Evolutionary conservation across 306 rosid genomes (phyloP).

Genomic region (Bauhinia variegata): DNA sequence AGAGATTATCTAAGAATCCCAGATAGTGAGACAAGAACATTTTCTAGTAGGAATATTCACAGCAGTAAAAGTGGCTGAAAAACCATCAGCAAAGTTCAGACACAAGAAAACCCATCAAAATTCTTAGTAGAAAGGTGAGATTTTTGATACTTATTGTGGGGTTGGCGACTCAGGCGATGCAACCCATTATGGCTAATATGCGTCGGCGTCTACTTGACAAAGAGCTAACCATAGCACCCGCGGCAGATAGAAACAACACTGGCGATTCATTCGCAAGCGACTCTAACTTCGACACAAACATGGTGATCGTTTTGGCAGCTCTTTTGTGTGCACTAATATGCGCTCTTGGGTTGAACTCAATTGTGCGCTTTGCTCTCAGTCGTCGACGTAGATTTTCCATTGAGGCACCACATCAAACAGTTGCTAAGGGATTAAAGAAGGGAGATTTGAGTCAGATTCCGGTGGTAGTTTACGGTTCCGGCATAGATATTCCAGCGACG

Average conservation of each 20-base stretch:
- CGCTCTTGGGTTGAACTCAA: constrained; percentile 76
- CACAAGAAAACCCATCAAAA: constrained; percentile 16
- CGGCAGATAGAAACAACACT: constrained; percentile 46
- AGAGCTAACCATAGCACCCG: constrained; percentile 36
- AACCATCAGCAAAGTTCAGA: neutral
- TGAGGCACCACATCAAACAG: constrained; percentile 45
- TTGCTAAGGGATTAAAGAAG: constrained; percentile 62
- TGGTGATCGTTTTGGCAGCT: constrained; percentile 81
- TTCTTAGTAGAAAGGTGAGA: neutral
- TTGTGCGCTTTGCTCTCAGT: constrained; percentile 62
- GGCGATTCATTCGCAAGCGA: constrained; percentile 42
- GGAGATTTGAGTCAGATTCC: constrained; percentile 64
- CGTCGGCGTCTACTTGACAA: constrained; percentile 49
- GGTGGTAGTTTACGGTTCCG: constrained; percentile 61
- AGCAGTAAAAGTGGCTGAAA: constrained; percentile 34
- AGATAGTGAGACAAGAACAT: constrained; percentile 42
- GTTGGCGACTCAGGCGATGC: neutral
- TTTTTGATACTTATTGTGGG: neutral
- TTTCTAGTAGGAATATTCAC: constrained; percentile 52
- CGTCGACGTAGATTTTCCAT: constrained; percentile 51
- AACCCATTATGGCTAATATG: constrained; percentile 1
- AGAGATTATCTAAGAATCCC: neutral
- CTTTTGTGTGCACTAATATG: constrained; percentile 65
- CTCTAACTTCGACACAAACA: constrained; percentile 72
- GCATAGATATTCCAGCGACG: constrained; percentile 53